A percentile compares a stretch with the other conserved stretches of the same genome.
Evolutionary conservation across 75 land plant genomes (phyloP).

Genomic region (Selaginella tamariscina): DNA sequence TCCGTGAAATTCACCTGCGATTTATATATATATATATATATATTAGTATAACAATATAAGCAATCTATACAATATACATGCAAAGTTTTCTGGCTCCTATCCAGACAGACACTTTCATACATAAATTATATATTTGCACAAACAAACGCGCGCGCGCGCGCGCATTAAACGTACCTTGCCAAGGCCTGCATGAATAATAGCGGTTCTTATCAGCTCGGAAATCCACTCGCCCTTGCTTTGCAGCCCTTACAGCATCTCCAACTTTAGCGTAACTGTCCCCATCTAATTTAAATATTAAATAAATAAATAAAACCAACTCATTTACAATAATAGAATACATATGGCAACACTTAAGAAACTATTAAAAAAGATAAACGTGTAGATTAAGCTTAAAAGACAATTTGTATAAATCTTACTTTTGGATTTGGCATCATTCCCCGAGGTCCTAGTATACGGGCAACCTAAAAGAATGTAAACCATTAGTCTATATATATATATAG

Average conservation of each 20-base stretch:
- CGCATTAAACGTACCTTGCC: too few species aligned
- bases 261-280: constrained; percentile 78
- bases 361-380: neutral
- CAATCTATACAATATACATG: too few species aligned
- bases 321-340: too few species aligned
- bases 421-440: constrained; percentile 83
- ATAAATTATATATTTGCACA: too few species aligned
- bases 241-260: constrained; percentile 47
- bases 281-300: constrained; percentile 46
- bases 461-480: constrained; percentile 24
- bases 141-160: too few species aligned
- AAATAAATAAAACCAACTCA: too few species aligned
- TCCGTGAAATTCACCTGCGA: constrained; percentile 64
- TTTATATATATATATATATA: too few species aligned
- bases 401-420: constrained; percentile 34
- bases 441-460: constrained; percentile 63
- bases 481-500: too few species aligned
- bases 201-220: constrained; percentile 72
- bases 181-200: constrained; percentile 86
- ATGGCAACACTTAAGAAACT: too few species aligned
- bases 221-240: constrained; percentile 62
- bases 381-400: neutral
- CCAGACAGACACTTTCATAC: too few species aligned
- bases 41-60: too few species aligned
- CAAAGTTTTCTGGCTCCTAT: constrained; percentile 8